phyloP scores from a whole-genome alignment of 768 basidiomycete genomes.

The Leucocoprinus sp. region DNA sequence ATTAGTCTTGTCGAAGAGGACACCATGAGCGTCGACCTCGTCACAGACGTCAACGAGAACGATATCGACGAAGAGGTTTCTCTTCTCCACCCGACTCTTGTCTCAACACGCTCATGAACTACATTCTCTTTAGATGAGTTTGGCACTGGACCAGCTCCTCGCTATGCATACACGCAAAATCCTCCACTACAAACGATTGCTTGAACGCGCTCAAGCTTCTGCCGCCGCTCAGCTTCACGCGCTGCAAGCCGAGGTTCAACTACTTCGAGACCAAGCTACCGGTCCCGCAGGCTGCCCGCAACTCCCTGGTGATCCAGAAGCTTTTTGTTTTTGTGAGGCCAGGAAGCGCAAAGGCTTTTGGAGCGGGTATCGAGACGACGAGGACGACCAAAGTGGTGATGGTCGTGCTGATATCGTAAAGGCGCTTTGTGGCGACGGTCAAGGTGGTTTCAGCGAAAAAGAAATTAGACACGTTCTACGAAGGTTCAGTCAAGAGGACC shows the following conservation, averaged over 20 bases:
- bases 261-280: slow-evolving; percentile 42
- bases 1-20: slow-evolving; percentile 39
- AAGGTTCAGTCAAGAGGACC: slow-evolving; percentile 53
- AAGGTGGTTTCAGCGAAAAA: slow-evolving; percentile 62
- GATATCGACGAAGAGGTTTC: slow-evolving; percentile 67
- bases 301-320: slow-evolving; percentile 20
- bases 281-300: slow-evolving; percentile 15
- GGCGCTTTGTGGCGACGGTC: slow-evolving; percentile 43
- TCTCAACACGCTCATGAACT: slow-evolving; percentile 6
- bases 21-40: slow-evolving; percentile 64
- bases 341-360: slow-evolving; percentile 60
- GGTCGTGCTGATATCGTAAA: slow-evolving; percentile 32
- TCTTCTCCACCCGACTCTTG: slow-evolving; percentile 2
- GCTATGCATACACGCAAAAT: slow-evolving; percentile 47
- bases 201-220: slow-evolving; percentile 73
- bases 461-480: slow-evolving; percentile 61
- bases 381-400: slow-evolving; percentile 36
- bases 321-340: slow-evolving; percentile 49
- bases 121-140: slow-evolving; percentile 24
- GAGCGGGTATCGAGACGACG: slow-evolving; percentile 55
- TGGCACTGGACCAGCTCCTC: slow-evolving; percentile 30
- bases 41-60: slow-evolving; percentile 53
- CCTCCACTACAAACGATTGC: slow-evolving; percentile 66
- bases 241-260: slow-evolving; percentile 69
- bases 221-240: slow-evolving; percentile 80